Evolutionary conservation across 2,329 filamentous ascomycete genomes (phyloP).

Genomic region (Alternaria gaisen): DNA sequence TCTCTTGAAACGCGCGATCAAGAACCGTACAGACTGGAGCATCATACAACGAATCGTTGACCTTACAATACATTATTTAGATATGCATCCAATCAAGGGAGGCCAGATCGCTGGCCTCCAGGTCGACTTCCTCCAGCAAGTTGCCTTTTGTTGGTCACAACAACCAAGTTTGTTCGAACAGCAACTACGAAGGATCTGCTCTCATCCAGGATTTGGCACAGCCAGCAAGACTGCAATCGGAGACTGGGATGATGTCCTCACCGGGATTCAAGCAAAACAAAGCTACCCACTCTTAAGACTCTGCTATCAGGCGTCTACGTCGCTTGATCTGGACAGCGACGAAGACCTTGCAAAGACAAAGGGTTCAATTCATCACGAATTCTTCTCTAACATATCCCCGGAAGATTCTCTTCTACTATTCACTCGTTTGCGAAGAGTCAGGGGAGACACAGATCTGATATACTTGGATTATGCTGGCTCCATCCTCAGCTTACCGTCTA

Average conservation of each 20-base stretch:
- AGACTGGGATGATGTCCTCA: constrained; percentile 15
- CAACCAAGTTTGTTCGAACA: constrained; percentile 32
- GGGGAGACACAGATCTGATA: constrained; percentile 29
- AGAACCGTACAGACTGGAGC: constrained; percentile 26
- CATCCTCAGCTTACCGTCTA: constrained; percentile 10
- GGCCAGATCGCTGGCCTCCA: constrained; percentile 10
- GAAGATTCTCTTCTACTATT: constrained; percentile 32
- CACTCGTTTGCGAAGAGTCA: constrained; percentile 27
- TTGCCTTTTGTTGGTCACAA: constrained; percentile 36
- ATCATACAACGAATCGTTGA: constrained; percentile 28
- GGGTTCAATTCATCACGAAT: constrained; percentile 4
- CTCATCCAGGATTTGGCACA: constrained; percentile 5
- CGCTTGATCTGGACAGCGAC: constrained; percentile 29
- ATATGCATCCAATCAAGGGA: constrained; percentile 17
- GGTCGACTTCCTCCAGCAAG: constrained; percentile 28
- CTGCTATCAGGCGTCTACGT: constrained; percentile 21
- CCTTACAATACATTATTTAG: constrained; percentile 27
- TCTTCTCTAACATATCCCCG: constrained; percentile 22
- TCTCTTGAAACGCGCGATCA: constrained; percentile 32
- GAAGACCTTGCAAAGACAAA: constrained; percentile 21
- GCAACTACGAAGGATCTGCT: constrained; percentile 16
- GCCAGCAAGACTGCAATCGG: neutral
- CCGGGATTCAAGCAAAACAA: constrained; percentile 11
- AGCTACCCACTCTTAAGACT: constrained; percentile 32
- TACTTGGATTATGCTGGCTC: constrained; percentile 1